Evolutionary conservation across 2,329 filamentous ascomycete genomes (phyloP).

Genomic region (Fusarium nurragi): DNA sequence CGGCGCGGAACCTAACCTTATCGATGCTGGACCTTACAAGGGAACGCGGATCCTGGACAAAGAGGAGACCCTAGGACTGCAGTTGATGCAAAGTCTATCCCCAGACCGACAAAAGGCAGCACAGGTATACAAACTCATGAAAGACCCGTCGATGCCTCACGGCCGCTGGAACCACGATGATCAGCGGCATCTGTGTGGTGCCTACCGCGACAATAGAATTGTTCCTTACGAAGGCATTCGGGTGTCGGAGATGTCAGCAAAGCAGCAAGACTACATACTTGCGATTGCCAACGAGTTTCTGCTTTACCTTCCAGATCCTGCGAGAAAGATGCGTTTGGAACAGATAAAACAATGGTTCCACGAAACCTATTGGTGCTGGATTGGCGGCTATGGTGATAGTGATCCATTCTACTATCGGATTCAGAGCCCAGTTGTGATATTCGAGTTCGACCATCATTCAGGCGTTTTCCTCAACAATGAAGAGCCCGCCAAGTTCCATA

Average conservation of each 20-base stretch:
- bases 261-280: slow-evolving; percentile 49
- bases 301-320: slow-evolving; percentile 69
- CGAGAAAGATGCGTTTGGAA: slow-evolving; percentile 64
- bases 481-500: slow-evolving; percentile 80
- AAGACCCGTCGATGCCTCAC: slow-evolving; percentile 71
- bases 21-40: slow-evolving; percentile 69
- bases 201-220: slow-evolving; percentile 79
- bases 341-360: slow-evolving; percentile 64
- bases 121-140: slow-evolving; percentile 67
- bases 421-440: slow-evolving; percentile 77
- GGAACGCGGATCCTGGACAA: slow-evolving; percentile 73
- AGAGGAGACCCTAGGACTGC: slow-evolving; percentile 72
- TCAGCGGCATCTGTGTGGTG: slow-evolving; percentile 80
- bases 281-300: slow-evolving; percentile 66
- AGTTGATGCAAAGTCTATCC: slow-evolving; percentile 72
- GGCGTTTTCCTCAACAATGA: slow-evolving; percentile 80
- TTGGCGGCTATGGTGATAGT: slow-evolving; percentile 71
- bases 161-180: slow-evolving; percentile 84
- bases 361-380: slow-evolving; percentile 86
- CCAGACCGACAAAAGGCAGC: slow-evolving; percentile 57
- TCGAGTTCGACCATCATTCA: slow-evolving; percentile 84
- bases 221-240: slow-evolving; percentile 77
- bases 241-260: slow-evolving; percentile 57
- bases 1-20: slow-evolving; percentile 80
- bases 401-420: slow-evolving; percentile 83